Percentiles rank a stretch among this genome's conserved stretches.
Evolutionary conservation across 2,329 filamentous ascomycete genomes (phyloP).

Genomic region (Drechslerella dactyloides): DNA sequence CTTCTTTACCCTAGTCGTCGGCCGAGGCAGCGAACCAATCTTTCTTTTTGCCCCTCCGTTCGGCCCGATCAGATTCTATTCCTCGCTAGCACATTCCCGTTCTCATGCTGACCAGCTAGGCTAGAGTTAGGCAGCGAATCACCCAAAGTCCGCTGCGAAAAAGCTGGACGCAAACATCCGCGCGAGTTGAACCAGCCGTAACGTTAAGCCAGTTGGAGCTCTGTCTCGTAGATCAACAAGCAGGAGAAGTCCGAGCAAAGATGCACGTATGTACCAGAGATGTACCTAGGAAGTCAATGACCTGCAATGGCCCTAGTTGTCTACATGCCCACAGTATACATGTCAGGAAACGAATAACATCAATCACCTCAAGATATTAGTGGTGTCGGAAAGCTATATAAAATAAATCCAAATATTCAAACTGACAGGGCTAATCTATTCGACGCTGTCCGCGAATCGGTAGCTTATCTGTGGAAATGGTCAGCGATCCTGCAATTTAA

Average conservation of each 20-base stretch:
- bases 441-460: background rate
- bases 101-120: constrained; percentile 3
- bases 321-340: no score
- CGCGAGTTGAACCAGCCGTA: background rate
- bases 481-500: constrained; percentile 1
- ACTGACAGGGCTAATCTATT: background rate
- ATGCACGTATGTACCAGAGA: no score
- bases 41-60: background rate
- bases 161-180: constrained; percentile 10
- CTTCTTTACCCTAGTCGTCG: no score
- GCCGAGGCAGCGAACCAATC: background rate
- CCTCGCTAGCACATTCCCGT: constrained; percentile 6
- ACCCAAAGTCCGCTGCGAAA: background rate
- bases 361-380: no score
- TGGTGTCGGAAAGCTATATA: no score
- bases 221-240: no score
- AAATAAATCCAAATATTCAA: background rate
- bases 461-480: background rate
- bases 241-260: no score
- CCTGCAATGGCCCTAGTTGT: no score
- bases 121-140: background rate
- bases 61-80: background rate
- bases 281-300: no score
- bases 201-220: background rate
- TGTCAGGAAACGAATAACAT: no score